Evolutionary conservation across 352 stramenopile genomes (phyloP), one percentile per base, ranked within the genome.

Genomic region (Globisporangium orthogonon): DNA sequence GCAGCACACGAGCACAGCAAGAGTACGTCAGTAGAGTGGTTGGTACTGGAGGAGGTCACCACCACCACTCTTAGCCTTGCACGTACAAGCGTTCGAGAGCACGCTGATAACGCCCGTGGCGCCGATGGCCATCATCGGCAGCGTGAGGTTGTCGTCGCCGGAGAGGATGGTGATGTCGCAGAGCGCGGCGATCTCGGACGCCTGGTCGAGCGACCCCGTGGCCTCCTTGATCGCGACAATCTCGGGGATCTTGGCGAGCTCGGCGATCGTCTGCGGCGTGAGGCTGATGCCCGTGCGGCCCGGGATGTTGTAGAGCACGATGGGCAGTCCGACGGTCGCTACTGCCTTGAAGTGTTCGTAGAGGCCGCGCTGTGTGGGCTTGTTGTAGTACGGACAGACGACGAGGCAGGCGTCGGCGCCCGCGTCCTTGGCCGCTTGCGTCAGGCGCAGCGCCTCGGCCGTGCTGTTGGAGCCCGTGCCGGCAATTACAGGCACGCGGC

Each of bases 351-450:
- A 98, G 76, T 98, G 95, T 40, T 94, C 76, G 56, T 98, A 94
- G 50, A 99, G 67, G 14, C 89, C 93, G 66, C 94, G 88, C 75
- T 98, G 96, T 23, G 96, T 97, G 41, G 97, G 96, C 81, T 99
- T 99, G 75, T 99, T 97, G 79, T 99, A 99, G 77, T 98, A 98
- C 50, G 97, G 97, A 60, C 94, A 98, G 4, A 99, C 96, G 35
- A 99, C 83, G 2, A 99, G 77, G 50, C 80, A 96, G 31, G 94
- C 96, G 72, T 99, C 95, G 51, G 86, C 93, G 15, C 96, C 96
- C 23, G 86, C 78, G 55, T 98, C 89, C 59, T 97, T 97, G 39
- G 95, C 92, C 18, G 84, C 82, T 37, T 79, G 72, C 23, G 88
- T 97, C 56, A 95, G 54, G n/a, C 85, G 85, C 68, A 97, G 67